Conservation (phyloP, 208 protist species). For the Acanthamoeba healyi region DNA sequence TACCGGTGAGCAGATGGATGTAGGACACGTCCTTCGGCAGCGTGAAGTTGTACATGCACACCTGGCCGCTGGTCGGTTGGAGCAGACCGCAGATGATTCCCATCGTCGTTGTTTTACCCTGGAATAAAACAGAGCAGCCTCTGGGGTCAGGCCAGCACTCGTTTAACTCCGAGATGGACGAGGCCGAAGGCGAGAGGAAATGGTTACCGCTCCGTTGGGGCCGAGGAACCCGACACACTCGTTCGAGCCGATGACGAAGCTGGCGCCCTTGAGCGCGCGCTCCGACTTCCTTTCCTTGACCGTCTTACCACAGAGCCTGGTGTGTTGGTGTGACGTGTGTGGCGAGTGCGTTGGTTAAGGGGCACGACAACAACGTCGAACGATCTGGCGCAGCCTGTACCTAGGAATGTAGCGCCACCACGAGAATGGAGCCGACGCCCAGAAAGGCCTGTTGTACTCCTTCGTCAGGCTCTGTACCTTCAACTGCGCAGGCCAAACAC, state of each 20-base stretch:
- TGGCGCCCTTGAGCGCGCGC: neutral
- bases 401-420: slow-evolving; percentile 19
- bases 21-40: slow-evolving; percentile 32
- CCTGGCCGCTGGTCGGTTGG: slow-evolving; percentile 45
- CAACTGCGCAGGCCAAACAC: neutral
- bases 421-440: neutral
- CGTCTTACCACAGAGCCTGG: neutral
- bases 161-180: no score
- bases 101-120: slow-evolving; percentile 86
- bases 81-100: slow-evolving; percentile 67
- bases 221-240: slow-evolving; percentile 79
- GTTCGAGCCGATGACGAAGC: slow-evolving; percentile 12
- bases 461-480: slow-evolving; percentile 37
- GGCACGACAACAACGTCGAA: neutral
- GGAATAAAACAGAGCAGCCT: neutral
- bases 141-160: neutral
- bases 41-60: slow-evolving; percentile 28
- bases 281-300: neutral
- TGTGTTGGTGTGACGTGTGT: neutral
- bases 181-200: neutral
- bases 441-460: slow-evolving; percentile 18
- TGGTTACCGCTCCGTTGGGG: slow-evolving; percentile 82
- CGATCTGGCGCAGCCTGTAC: no score
- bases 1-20: slow-evolving; percentile 71
- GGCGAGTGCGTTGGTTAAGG: no score